Conservation (phyloP, 2,329 filamentous ascomycete species). For the Tolypocladium inflatum region DNA sequence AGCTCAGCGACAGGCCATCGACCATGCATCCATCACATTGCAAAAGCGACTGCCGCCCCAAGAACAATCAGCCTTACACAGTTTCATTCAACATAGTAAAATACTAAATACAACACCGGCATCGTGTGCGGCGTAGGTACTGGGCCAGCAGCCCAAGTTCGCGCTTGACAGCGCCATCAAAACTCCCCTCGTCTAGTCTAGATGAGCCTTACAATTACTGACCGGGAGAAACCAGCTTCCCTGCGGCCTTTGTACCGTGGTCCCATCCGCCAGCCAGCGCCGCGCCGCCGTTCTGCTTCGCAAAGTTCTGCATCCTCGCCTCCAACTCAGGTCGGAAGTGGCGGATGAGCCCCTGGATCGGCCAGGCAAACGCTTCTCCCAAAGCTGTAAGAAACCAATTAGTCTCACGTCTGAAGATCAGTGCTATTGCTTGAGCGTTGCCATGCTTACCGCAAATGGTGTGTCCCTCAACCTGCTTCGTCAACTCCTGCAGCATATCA, state of each 20-base stretch:
- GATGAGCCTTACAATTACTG: constrained; percentile 49
- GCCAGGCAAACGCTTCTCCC: constrained; percentile 97
- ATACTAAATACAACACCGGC: constrained; percentile 11
- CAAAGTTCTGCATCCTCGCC: constrained; percentile 76
- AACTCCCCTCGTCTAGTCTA: background rate
- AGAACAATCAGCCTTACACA: constrained; percentile 7
- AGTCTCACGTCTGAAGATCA: background rate
- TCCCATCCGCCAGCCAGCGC: constrained; percentile 83
- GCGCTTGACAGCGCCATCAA: constrained; percentile 1
- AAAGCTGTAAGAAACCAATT: constrained; percentile 45
- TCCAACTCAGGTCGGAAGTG: constrained; percentile 97
- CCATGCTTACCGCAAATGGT: constrained; percentile 76
- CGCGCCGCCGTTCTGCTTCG: constrained; percentile 60
- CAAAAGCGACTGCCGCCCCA: constrained; percentile 12
- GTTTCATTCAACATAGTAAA: constrained; percentile 4
- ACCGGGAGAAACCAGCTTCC: constrained; percentile 78
- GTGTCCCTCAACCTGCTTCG: constrained; percentile 98
- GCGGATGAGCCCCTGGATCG: constrained; percentile 93
- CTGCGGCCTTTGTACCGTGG: constrained; percentile 64
- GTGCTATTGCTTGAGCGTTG: background rate
- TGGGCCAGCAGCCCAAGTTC: constrained; percentile 7
- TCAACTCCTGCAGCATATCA: constrained; percentile 98
- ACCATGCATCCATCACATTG: background rate
- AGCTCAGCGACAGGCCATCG: no score
- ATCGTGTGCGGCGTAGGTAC: constrained; percentile 13